Conservation (phyloP, 2,329 filamentous ascomycete species). For the Penicillium sp. region DNA sequence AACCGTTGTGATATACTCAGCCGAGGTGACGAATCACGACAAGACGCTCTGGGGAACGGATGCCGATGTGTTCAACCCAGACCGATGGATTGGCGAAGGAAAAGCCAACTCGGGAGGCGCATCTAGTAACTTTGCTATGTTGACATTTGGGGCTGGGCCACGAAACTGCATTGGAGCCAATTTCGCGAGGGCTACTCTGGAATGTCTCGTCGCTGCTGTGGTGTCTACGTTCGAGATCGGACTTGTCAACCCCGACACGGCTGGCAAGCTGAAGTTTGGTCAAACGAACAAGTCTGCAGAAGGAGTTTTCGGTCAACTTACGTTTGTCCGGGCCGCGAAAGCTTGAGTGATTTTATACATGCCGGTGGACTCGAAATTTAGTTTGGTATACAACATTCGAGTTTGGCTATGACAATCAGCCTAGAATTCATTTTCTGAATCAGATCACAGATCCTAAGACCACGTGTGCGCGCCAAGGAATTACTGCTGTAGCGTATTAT, state of each 20-base stretch:
- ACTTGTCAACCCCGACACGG: background rate
- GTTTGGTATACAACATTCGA: too few species aligned
- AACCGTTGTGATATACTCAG: background rate
- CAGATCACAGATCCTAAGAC: too few species aligned
- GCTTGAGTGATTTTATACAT: too few species aligned
- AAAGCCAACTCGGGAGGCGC: background rate
- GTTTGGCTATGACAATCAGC: too few species aligned
- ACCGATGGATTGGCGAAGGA: background rate
- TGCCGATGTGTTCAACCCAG: background rate
- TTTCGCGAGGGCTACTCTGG: background rate
- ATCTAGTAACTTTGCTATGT: background rate
- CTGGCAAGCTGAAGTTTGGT: too few species aligned
- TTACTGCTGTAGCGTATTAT: too few species aligned
- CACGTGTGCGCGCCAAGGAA: too few species aligned
- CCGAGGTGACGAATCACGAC: background rate
- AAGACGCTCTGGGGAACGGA: background rate
- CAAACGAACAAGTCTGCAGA: too few species aligned
- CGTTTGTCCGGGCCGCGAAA: too few species aligned
- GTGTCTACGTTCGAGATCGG: background rate
- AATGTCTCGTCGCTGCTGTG: background rate
- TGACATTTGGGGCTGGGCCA: background rate
- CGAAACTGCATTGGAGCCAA: background rate
- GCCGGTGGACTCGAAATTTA: too few species aligned
- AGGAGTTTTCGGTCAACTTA: too few species aligned
- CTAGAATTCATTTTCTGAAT: too few species aligned